phyloP scores from a whole-genome alignment of 257 asterid species.

The Forsythia viridissima region DNA sequence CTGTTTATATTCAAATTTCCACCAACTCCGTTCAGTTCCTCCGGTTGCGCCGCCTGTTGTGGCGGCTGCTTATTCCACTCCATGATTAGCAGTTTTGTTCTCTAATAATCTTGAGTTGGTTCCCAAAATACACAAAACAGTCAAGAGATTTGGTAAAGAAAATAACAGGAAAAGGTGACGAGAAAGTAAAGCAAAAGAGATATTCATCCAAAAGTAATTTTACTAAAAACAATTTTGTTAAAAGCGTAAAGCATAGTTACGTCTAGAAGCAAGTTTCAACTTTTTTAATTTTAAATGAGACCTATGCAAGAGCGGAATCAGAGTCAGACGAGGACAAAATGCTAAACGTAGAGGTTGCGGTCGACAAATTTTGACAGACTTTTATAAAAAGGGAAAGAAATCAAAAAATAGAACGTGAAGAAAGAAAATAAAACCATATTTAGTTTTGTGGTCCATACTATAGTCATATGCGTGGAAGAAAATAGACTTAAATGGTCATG shows the following conservation, averaged over 20 bases:
- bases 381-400: conserved; percentile 1
- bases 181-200: conserved; percentile 49
- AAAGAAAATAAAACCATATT: conserved; percentile 2
- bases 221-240: neutral
- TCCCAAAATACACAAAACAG: neutral
- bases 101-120: neutral
- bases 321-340: too few relatives aligned
- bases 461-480: neutral
- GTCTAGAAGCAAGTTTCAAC: too few relatives aligned
- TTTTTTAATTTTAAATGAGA: too few relatives aligned
- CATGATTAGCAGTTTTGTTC: conserved; percentile 20
- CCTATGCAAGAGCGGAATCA: too few relatives aligned
- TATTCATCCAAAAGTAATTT: neutral
- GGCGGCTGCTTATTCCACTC: conserved; percentile 48
- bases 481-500: neutral
- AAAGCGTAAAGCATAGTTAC: too few relatives aligned
- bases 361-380: too few relatives aligned
- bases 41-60: conserved; percentile 29
- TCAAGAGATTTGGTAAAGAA: conserved; percentile 15
- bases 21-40: conserved; percentile 28
- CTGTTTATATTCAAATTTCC: conserved; percentile 8
- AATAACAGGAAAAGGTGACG: conserved; percentile 34
- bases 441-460: neutral
- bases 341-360: too few relatives aligned
- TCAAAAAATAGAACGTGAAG: neutral